phyloP scores from a whole-genome alignment of 192 early-diverging fungal genomes.

The Linnemannia exigua region DNA sequence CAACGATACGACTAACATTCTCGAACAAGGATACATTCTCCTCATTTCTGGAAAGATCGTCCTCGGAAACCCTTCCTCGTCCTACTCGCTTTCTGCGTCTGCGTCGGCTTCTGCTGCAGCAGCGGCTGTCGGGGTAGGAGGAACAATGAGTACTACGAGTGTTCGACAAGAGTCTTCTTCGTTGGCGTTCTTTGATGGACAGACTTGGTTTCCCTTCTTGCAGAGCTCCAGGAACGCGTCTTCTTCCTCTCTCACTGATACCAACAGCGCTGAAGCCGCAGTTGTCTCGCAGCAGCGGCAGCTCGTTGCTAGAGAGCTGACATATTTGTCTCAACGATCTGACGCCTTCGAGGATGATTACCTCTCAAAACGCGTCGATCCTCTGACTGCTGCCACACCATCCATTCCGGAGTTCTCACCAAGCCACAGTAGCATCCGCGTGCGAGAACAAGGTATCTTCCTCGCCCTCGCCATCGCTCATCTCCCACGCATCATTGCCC shows the following conservation, averaged over 20 bases:
- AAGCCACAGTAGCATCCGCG: neutral
- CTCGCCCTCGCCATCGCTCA: conserved; percentile 48
- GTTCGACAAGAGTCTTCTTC: conserved; percentile 55
- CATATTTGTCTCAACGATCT: neutral
- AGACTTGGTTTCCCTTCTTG: conserved; percentile 61
- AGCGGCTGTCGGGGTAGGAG: neutral
- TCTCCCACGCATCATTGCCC: conserved; percentile 33
- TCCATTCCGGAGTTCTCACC: neutral
- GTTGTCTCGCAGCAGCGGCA: neutral
- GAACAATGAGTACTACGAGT: neutral
- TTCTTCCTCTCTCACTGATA: neutral
- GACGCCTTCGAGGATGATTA: neutral
- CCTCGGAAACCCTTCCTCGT: conserved; percentile 24
- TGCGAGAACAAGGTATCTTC: conserved; percentile 47
- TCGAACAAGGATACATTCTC: conserved; percentile 54
- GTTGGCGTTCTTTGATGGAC: conserved; percentile 64
- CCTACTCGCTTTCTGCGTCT: neutral
- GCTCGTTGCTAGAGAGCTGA: neutral
- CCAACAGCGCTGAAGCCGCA: too few relatives aligned
- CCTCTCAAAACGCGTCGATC: neutral
- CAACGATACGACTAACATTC: conserved; percentile 31
- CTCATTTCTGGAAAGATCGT: conserved; percentile 61
- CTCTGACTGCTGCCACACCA: neutral
- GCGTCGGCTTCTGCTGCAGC: neutral
- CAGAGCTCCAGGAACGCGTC: conserved; percentile 43